These are phyloP conservation scores for Cryptococcus floricola DNA, from an alignment of 1,284 basidiomycete species.

Conservation along the genomic window DNA sequence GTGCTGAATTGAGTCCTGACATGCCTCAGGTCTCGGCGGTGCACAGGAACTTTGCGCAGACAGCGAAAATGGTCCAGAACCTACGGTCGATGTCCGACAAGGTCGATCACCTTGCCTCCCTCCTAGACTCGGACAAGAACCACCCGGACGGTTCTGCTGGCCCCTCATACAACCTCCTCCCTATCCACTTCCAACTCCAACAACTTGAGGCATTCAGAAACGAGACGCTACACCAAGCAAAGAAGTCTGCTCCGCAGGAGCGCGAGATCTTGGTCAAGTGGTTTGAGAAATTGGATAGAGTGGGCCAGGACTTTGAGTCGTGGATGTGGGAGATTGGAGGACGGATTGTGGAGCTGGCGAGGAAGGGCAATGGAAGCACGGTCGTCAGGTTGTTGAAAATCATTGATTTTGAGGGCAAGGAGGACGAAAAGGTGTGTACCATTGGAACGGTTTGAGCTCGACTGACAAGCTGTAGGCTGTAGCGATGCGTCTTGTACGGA, in stretches of 20 bases:
- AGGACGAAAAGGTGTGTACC: constrained; percentile 80
- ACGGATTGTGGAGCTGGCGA: constrained; percentile 74
- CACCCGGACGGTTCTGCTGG: constrained; percentile 65
- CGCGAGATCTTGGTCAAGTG: constrained; percentile 67
- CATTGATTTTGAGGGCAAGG: constrained; percentile 84
- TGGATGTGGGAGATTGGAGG: constrained; percentile 76
- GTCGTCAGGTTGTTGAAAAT: constrained; percentile 91
- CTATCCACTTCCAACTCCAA: constrained; percentile 83
- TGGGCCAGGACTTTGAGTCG: constrained; percentile 79
- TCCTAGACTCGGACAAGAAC: constrained; percentile 68
- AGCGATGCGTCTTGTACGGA: constrained; percentile 89
- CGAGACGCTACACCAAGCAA: constrained; percentile 86
- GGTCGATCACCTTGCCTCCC: constrained; percentile 70
- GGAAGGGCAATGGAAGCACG: constrained; percentile 74
- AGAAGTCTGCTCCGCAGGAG: constrained; percentile 57
- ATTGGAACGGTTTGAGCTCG: background rate
- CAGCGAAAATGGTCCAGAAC: constrained; percentile 91
- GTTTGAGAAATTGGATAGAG: constrained; percentile 82
- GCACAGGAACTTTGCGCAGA: constrained; percentile 90
- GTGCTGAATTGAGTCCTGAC: background rate
- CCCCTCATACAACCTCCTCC: constrained; percentile 78
- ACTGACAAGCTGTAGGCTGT: constrained; percentile 60
- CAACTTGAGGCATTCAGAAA: constrained; percentile 92
- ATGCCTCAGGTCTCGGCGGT: constrained; percentile 77
- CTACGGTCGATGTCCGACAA: constrained; percentile 82